Base-by-base conservation (phyloP, 192 early-diverging fungal genomes). In the Dissophora globulifera region DNA sequence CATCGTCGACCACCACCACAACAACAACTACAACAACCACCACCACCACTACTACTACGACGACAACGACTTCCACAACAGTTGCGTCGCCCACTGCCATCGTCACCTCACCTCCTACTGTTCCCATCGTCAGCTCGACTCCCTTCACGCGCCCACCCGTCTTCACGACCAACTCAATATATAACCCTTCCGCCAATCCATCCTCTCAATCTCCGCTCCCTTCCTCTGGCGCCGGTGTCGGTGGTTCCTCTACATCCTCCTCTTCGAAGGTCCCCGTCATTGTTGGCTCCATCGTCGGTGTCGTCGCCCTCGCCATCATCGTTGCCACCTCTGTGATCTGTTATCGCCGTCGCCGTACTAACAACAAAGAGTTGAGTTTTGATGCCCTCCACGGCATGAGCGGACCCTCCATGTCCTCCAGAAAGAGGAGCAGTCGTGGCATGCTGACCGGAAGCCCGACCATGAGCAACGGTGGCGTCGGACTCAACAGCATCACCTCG, bases 201-300 rank as follows among this genome's bases (percentile, higher is more conserved):
- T 13, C 35, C 48, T n/a, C 49, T 22, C 60, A 57, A 15, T 43
- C 20, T 22, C 23, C 48, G 12, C 33, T 35, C 1, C 58, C 17
- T 33, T 33, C 52, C 9, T 55, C 63, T 7, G 38, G n/a, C 42
- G 4, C 27, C n/a, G 48, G 23, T 25, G 33, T 29, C 32, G 27
- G n/a, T n/a, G 23, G 55, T 15, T 50, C 66, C n/a, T 71, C 69
- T 0, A 40, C 68, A 8, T 42, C 58, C 0, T 62, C 68, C n/a
- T 13, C 33, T 9, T 35, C 51, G 6, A 62, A 49, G 16, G 52
- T 71, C 29, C 59, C 69, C 6, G 57, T 33, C 1, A 71, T 71
- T 38, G 69, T 71, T 2, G 69, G 69, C n/a, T 48, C 59, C n/a
- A 23, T 71, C 12, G 60, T 60, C 35, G 69, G 69, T 31, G 42